These are phyloP conservation scores for Asterophora parasitica DNA, from an alignment of 768 basidiomycete genomes.

Conservation along the genomic window DNA sequence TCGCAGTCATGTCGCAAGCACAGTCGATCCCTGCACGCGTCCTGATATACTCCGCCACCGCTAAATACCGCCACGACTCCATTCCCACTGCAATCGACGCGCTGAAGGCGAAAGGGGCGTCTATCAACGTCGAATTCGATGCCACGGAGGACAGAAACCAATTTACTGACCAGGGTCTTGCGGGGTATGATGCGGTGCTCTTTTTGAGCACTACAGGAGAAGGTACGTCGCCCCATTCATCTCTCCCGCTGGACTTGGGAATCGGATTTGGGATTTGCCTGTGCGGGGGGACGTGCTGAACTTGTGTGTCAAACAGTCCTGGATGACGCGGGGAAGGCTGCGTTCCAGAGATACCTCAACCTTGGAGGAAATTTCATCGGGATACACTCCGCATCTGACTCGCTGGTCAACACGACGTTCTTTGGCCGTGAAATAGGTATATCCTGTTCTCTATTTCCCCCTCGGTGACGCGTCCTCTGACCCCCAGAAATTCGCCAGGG, in stretches of 20 bases:
- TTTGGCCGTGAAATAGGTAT: slow-evolving; percentile 55
- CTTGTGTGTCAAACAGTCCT: slow-evolving; percentile 39
- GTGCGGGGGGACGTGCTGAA: not conserved
- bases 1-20: slow-evolving; percentile 1
- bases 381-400: slow-evolving; percentile 63
- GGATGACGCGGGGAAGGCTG: slow-evolving; percentile 51
- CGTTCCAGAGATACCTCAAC: slow-evolving; percentile 61
- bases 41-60: slow-evolving; percentile 59
- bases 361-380: slow-evolving; percentile 68
- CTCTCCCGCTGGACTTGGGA: not conserved
- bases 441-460: slow-evolving; percentile 4
- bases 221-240: slow-evolving; percentile 37
- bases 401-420: slow-evolving; percentile 51
- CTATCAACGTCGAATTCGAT: slow-evolving; percentile 51
- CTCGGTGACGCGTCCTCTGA: not conserved
- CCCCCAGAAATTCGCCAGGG: slow-evolving; percentile 28
- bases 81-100: slow-evolving; percentile 66
- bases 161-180: slow-evolving; percentile 54
- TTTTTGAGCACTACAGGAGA: slow-evolving; percentile 70
- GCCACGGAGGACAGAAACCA: slow-evolving; percentile 55
- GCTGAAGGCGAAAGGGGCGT: slow-evolving; percentile 39
- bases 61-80: slow-evolving; percentile 65
- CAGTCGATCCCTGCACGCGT: slow-evolving; percentile 31
- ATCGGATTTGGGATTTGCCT: not conserved
- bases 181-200: slow-evolving; percentile 57